These are phyloP conservation scores for Dissophora ornata DNA, from an alignment of 192 early-diverging fungal species.

Conservation along the genomic window DNA sequence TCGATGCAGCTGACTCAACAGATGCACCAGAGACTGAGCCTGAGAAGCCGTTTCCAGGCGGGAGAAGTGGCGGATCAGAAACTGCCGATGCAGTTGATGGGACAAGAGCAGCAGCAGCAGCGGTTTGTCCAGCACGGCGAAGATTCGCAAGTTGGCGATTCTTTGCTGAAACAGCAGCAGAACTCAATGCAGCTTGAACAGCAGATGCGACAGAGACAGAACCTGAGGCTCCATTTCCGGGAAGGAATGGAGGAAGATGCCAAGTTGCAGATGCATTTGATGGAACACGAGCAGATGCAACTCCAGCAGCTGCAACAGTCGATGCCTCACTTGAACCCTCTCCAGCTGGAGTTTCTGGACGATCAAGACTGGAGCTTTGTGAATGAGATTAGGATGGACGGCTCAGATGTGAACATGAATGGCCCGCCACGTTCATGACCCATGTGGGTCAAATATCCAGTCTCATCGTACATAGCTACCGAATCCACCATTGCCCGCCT, in stretches of 20 bases:
- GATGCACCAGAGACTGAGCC: slow-evolving; percentile 30
- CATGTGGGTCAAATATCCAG: slow-evolving; percentile 9
- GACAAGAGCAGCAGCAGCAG: slow-evolving; percentile 24
- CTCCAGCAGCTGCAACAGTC: slow-evolving; percentile 31
- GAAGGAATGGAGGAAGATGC: slow-evolving; percentile 42
- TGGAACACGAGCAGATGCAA: slow-evolving; percentile 54
- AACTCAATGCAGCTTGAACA: slow-evolving; percentile 28
- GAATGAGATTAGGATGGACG: slow-evolving; percentile 34
- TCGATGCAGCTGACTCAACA: slow-evolving; percentile 37
- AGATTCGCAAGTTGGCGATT: neutral
- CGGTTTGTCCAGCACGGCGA: neutral
- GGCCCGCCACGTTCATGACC: slow-evolving; percentile 24
- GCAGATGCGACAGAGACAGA: slow-evolving; percentile 34
- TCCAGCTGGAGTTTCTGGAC: slow-evolving; percentile 52
- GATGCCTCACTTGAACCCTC: slow-evolving; percentile 21
- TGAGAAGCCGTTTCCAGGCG: slow-evolving; percentile 34
- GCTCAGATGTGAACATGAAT: slow-evolving; percentile 15
- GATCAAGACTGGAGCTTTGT: slow-evolving; percentile 53
- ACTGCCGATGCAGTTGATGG: slow-evolving; percentile 40
- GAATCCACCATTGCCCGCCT: neutral
- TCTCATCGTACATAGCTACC: neutral
- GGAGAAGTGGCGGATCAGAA: slow-evolving; percentile 35
- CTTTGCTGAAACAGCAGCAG: slow-evolving; percentile 21
- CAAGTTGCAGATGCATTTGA: slow-evolving; percentile 31
- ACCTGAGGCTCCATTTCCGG: slow-evolving; percentile 36